These are phyloP conservation scores for Calocera viscosa DNA, from an alignment of 768 basidiomycete species.

Conservation along the genomic window DNA sequence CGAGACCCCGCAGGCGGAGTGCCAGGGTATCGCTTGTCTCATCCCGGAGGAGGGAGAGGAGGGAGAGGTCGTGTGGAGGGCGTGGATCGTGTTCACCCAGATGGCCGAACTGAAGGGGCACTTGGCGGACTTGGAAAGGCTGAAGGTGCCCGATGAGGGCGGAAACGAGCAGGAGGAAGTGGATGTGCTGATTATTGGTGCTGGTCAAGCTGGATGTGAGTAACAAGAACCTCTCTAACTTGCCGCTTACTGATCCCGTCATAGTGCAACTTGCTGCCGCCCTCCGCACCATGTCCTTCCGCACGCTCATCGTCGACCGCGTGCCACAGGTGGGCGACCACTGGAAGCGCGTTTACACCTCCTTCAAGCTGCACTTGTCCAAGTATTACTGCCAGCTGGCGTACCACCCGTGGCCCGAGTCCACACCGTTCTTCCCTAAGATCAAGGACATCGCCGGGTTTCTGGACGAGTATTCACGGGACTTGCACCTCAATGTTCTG, in stretches of 20 bases:
- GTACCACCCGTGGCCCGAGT: background rate
- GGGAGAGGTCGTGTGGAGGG: background rate
- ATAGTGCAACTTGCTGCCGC: background rate
- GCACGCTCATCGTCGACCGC: background rate
- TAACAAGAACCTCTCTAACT: background rate
- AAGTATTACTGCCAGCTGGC: background rate
- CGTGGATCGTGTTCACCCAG: background rate
- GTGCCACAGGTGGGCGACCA: background rate
- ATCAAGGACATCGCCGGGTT: background rate
- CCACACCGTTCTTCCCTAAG: background rate
- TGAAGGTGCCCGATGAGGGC: background rate
- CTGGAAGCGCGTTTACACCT: background rate
- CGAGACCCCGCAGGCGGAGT: background rate
- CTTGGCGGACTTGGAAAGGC: background rate
- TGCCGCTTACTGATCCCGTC: no score
- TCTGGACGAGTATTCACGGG: background rate
- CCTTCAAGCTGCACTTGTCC: background rate
- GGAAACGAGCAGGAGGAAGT: background rate
- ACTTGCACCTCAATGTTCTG: background rate
- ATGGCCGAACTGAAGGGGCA: background rate
- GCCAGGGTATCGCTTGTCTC: background rate
- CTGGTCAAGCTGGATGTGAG: background rate
- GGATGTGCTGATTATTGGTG: background rate
- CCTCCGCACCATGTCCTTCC: background rate
- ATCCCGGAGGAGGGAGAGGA: background rate